Evolutionary conservation across 1,284 basidiomycete genomes (phyloP), one percentile per base, ranked within the genome.

Genomic region (Naganishia sp.): DNA sequence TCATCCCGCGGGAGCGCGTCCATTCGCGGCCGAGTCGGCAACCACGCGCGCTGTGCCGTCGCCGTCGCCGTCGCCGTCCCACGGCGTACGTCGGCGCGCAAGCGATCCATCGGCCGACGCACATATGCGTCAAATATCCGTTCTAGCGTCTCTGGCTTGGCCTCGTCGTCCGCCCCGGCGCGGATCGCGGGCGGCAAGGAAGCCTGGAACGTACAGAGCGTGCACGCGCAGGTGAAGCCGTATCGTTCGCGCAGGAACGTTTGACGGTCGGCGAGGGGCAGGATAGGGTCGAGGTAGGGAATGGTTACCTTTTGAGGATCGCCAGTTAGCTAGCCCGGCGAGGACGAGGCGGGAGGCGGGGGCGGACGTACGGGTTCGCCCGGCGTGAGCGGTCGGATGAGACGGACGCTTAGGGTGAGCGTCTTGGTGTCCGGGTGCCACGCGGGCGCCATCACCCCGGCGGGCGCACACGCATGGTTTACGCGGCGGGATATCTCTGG

Each of bases 181-280:
- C 46, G 47, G 28, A 66, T 47, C 23, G 65, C 28, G n/a, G 65
- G 47, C 13, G 65, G 57, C 9, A 62, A 46, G 32, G 54, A 46
- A n/a, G 32, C 6, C 41, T 68, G 67, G 54, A 50, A 53, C 11
- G 35, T 52, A 47, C 67, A 68, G n/a, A 68, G 43, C 23, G 52
- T 42, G 42, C 67, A 68, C 7, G 54, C 42, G 42, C 67, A 68
- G 11, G 52, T 58, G 47, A 68, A 68, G 13, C 58, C 63, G 61
- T 68, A 68, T 6, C 67, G 67, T 49, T 66, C 57, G n/a, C 56
- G 58, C 17, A 68, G 60, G 46, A 63, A 66, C n/a, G 58, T 57
- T 57, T 68, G 67, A 32, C 67, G 67, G 49, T 68, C 64, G n/a
- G 45, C 21, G 3, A 66, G 54, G 6, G 67, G 67, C 6, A 68